Percentiles rank a stretch among this genome's conserved stretches.
Evolutionary conservation across 164 flowering plant species (phyloP).

Genomic region (Piper longum): DNA sequence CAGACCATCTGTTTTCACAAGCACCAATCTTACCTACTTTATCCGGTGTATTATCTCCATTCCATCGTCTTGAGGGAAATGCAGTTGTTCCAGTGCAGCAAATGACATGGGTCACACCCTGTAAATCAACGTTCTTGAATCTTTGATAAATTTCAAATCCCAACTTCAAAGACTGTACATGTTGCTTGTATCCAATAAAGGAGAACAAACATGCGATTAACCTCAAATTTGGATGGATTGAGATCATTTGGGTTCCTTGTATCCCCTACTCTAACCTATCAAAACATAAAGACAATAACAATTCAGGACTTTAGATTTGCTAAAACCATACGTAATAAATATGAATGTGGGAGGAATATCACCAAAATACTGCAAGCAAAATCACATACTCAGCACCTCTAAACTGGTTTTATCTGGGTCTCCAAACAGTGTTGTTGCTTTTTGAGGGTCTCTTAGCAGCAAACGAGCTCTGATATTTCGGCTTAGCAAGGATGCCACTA

Average conservation of each 20-base stretch:
- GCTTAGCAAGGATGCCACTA: slow-evolving; percentile 74
- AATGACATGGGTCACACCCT: slow-evolving; percentile 95
- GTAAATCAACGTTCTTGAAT: slow-evolving; percentile 8
- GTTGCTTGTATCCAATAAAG: background rate
- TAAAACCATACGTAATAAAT: no score
- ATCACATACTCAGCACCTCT: slow-evolving; percentile 28
- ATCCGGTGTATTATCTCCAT: slow-evolving; percentile 91
- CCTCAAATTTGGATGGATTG: slow-evolving; percentile 74
- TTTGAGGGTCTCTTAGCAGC: slow-evolving; percentile 50
- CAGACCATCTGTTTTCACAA: background rate
- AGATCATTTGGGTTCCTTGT: slow-evolving; percentile 64
- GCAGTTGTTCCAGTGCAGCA: slow-evolving; percentile 98
- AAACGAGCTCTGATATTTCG: slow-evolving; percentile 59
- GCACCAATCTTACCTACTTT: slow-evolving; percentile 57
- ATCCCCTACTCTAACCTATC: slow-evolving; percentile 64
- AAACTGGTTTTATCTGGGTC: slow-evolving; percentile 55
- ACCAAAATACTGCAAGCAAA: background rate
- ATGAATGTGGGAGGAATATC: background rate
- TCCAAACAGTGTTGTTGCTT: slow-evolving; percentile 55
- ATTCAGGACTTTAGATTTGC: background rate
- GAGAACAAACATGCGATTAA: slow-evolving; percentile 8
- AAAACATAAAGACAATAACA: slow-evolving; percentile 4
- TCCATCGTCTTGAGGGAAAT: slow-evolving; percentile 92
- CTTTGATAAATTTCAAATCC: background rate
- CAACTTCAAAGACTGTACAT: background rate